phyloP scores from a whole-genome alignment of 306 rosid species.

The Fagus sylvatica region DNA sequence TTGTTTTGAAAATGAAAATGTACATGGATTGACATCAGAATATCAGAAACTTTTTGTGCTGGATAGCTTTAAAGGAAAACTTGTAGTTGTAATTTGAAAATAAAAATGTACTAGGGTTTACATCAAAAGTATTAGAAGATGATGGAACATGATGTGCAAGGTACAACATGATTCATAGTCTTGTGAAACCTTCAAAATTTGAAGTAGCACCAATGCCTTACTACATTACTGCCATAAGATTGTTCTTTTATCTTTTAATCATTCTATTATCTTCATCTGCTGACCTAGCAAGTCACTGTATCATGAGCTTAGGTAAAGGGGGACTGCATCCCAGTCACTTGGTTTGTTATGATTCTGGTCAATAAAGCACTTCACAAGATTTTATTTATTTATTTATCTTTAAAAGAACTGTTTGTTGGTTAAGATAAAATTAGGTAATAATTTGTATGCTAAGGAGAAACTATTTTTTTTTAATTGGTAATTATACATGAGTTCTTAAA shows the following conservation, averaged over 20 bases:
- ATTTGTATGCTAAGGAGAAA: neutral
- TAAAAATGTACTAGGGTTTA: neutral
- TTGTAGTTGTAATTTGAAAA: neutral
- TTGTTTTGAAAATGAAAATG: neutral
- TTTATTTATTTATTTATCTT: neutral
- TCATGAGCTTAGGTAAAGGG: too few species aligned
- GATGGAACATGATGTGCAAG: neutral
- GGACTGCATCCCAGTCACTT: too few species aligned
- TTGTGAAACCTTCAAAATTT: neutral
- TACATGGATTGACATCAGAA: conserved; percentile 3
- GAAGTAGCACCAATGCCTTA: neutral
- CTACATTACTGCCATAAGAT: neutral
- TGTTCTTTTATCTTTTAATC: neutral
- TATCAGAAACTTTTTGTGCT: neutral
- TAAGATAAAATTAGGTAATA: neutral
- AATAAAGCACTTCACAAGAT: neutral
- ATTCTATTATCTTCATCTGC: neutral
- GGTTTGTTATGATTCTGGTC: neutral
- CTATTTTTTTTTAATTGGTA: too few species aligned
- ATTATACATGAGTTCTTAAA: too few species aligned
- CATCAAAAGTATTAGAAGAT: neutral
- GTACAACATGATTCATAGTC: neutral
- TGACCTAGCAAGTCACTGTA: neutral
- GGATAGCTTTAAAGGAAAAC: neutral
- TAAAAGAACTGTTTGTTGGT: neutral